Evolutionary conservation across 78 protist species (phyloP), one percentile per base, ranked within the genome.

Genomic region (Cavenderia fasciculata): DNA sequence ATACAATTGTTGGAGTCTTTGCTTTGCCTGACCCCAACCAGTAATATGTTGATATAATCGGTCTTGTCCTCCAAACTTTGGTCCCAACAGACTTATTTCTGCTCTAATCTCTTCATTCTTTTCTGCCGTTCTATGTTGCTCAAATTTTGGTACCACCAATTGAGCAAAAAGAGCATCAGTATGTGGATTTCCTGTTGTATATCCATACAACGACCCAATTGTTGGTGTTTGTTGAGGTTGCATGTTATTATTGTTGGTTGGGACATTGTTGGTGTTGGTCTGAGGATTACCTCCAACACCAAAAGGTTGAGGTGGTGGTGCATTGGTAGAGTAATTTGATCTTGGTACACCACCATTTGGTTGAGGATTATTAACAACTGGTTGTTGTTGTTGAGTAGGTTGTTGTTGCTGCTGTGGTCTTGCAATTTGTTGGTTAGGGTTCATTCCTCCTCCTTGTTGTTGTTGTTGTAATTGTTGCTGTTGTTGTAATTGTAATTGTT

Each of bases 201-300:
- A n/a, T n/a, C n/a, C n/a, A n/a, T n/a, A n/a, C n/a, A n/a, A n/a
- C n/a, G n/a, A n/a, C n/a, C n/a, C n/a, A n/a, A n/a, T 77, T 21
- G 36, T 31, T 7, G 87, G 87, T 2, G 87, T 77, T 33, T 77
- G 23, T 43, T 59, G 74, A 62, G 87, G 44, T n/a, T n/a, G 41
- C 47, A 47, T 31, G 21, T 29, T 10, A 29, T 77, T 21, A 7
- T 25, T 31, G 27, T 54, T 33, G 65, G 59, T n/a, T 59, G 10
- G 8, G 65, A 59, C n/a, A n/a, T n/a, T n/a, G n/a, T 46, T 46
- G 11, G 11, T 14, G 11, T 46, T 46, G 52, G 52, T 11, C 11
- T 8, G 11, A 46, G 52, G 11, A 14, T 46, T 46, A 14, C 23
- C 8, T 46, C 11, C 11, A 14, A 14, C 11, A 46, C 23, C 8